Base-by-base conservation (phyloP, 1,284 basidiomycete genomes). In the Trametes hirsuta region DNA sequence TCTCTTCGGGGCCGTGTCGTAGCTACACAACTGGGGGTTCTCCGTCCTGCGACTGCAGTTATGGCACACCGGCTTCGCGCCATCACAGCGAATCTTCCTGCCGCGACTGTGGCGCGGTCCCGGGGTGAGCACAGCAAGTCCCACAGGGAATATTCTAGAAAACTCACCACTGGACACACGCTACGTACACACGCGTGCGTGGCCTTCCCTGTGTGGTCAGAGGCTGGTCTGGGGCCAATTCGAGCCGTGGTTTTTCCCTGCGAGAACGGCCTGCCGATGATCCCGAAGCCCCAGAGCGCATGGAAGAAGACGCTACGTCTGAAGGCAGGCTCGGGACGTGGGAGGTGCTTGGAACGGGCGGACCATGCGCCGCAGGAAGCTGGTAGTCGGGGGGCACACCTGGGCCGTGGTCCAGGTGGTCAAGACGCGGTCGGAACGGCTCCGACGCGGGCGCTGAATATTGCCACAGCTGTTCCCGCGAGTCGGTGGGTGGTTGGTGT, bases 21-120 rank as follows among this genome's bases (percentile, higher is more conserved):
- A 93, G 45, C 61, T 47, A 74, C 64, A 76, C 77, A 47, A 37
- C 21, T 65, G 50, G 18, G 59, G 62, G 49, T 63, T 63, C 54
- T 66, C 67, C 12, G 66, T 55, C 46, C 85, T 79, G 55, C 82
- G 83, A 52, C 75, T 73, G 68, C 90, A 92, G 68, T 90, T 91
- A 68, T 87, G 81, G 69, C 90, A 93, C 12, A 79, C 69, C 9
- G 90, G 91, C 64, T 87, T 90, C 14, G 85, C 85, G 53, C 91
- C 91, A 71, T 93, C 90, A 70, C 90, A 93, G 12, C 90, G 85
- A 65, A 90, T 91, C 72, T 93, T 93, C 35, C 90, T 83, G 30
- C 79, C 81, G 36, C 90, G 89, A 69, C 90, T 92, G 30, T 30
- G 64, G n/a, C 66, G 47, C 61, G 53, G 37, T 41, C 30, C 55